Conservation (phyloP, 2,329 filamentous ascomycete species). For the Penicillium sp. region DNA sequence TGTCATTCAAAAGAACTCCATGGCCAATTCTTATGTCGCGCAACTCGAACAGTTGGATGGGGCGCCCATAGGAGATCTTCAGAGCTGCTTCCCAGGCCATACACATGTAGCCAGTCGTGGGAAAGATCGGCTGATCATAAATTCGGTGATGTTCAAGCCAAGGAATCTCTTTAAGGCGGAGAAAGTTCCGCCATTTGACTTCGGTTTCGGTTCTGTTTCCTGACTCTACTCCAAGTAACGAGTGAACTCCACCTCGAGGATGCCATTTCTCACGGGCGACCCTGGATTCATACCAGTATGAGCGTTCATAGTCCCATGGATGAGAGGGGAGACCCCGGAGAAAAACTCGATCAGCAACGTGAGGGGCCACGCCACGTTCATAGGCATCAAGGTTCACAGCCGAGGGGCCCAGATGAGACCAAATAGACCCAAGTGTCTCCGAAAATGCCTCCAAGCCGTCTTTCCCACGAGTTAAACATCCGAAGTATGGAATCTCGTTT, state of each 20-base stretch:
- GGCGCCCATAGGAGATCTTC: not conserved
- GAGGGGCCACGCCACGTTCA: not conserved
- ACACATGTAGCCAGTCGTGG: conserved; percentile 22
- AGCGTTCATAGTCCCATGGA: not conserved
- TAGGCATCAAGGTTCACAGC: not conserved
- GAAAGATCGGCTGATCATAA: conserved; percentile 19
- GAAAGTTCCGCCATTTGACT: conserved; percentile 24
- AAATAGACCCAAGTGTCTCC: not conserved
- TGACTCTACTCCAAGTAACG: not conserved
- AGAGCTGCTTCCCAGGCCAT: conserved; percentile 28
- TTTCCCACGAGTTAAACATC: not conserved
- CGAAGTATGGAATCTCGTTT: not conserved
- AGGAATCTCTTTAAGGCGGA: conserved; percentile 19
- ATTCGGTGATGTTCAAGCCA: conserved; percentile 25
- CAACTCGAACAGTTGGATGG: not conserved
- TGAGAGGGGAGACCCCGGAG: conserved; percentile 33
- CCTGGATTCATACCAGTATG: not conserved
- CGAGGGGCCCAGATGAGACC: not conserved
- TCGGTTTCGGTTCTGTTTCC: conserved; percentile 14
- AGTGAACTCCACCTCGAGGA: not conserved
- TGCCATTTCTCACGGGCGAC: not conserved
- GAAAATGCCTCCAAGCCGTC: not conserved
- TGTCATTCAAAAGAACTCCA: not conserved
- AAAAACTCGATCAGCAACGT: not conserved
- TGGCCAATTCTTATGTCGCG: not conserved